Conservation (phyloP, 306 rosid genomes). For the Glycine tomentella region DNA sequence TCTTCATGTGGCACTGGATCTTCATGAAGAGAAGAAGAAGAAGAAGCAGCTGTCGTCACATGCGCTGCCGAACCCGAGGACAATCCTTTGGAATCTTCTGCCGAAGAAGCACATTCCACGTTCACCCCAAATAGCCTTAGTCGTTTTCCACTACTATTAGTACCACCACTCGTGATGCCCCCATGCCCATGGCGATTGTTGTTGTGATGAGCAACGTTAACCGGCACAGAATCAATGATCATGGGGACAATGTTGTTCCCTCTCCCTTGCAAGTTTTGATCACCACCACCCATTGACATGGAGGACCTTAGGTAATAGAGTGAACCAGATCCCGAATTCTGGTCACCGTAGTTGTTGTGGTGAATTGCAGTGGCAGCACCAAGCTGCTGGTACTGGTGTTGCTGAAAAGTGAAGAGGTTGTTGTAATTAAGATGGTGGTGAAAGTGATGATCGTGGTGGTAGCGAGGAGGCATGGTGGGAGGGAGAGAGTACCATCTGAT, state of each 20-base stretch:
- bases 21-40: conserved; percentile 16
- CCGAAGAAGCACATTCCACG: conserved; percentile 66
- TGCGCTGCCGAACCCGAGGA: conserved; percentile 28
- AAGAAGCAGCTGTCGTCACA: conserved; percentile 42
- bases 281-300: not conserved
- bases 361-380: not conserved
- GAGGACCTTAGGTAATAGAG: conserved; percentile 49
- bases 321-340: conserved; percentile 46
- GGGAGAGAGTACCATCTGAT: conserved; percentile 60
- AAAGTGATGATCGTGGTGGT: conserved; percentile 44
- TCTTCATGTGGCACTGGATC: conserved; percentile 38
- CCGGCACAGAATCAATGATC: conserved; percentile 64
- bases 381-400: not conserved
- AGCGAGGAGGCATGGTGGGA: conserved; percentile 31
- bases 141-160: conserved; percentile 41
- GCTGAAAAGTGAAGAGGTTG: conserved; percentile 42
- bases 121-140: conserved; percentile 86
- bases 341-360: not conserved
- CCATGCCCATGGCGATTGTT: conserved; percentile 21
- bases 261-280: conserved; percentile 31
- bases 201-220: conserved; percentile 44
- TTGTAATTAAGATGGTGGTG: conserved; percentile 50
- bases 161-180: not conserved
- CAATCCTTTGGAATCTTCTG: conserved; percentile 42
- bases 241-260: conserved; percentile 48